These are phyloP conservation scores for Paraphaeosphaeria sporulosa DNA, from an alignment of 2,329 filamentous ascomycete species.

Conservation along the genomic window DNA sequence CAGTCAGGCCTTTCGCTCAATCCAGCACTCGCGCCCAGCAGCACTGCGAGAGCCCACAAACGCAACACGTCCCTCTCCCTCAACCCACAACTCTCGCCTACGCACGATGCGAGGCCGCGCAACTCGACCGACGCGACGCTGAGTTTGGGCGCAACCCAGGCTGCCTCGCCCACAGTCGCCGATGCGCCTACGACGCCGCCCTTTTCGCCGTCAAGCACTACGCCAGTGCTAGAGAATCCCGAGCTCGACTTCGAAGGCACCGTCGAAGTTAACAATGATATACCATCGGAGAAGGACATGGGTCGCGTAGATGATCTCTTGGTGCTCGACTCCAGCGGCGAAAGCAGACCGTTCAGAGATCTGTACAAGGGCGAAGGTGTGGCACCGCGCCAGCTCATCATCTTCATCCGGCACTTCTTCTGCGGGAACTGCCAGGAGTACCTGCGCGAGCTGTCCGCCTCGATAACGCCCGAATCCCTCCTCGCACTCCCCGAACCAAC, in stretches of 20 bases:
- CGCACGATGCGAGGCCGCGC: constrained; percentile 6
- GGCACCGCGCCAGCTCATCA: constrained; percentile 65
- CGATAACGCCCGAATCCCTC: constrained; percentile 58
- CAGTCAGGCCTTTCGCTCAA: constrained; percentile 21
- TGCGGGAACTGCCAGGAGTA: constrained; percentile 83
- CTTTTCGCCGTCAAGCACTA: constrained; percentile 43
- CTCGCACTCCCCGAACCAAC: constrained; percentile 62
- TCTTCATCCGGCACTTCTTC: constrained; percentile 83
- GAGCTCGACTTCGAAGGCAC: constrained; percentile 43
- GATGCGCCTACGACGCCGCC: constrained; percentile 32
- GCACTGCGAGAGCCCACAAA: not conserved
- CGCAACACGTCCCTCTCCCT: constrained; percentile 11
- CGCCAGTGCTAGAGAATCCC: constrained; percentile 36
- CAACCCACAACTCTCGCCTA: constrained; percentile 4
- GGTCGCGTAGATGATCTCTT: constrained; percentile 40
- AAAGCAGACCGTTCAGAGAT: constrained; percentile 47
- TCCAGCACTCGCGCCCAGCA: constrained; percentile 11
- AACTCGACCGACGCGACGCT: constrained; percentile 8
- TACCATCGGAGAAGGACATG: constrained; percentile 43
- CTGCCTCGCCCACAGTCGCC: constrained; percentile 5
- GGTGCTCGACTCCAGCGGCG: constrained; percentile 46
- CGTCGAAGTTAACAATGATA: constrained; percentile 47
- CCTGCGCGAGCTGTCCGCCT: constrained; percentile 67
- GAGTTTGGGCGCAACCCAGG: not conserved
- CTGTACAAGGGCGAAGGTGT: constrained; percentile 45